Evolutionary conservation across 1,284 basidiomycete species (phyloP).

Genomic region (Papiliotrema nemorosa): DNA sequence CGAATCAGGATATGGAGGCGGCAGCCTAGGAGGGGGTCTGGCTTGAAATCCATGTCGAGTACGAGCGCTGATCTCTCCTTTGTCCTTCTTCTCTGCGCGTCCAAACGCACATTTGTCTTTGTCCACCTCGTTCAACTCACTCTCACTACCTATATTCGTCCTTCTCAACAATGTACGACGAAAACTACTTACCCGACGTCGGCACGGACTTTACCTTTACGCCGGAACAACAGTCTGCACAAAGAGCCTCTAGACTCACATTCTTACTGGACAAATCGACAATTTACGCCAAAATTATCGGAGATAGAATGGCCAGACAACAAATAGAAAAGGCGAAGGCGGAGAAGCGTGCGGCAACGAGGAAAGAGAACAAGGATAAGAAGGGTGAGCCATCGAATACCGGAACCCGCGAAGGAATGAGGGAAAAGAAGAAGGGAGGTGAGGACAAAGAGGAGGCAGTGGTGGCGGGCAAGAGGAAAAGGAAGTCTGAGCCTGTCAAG

Average conservation of each 20-base stretch:
- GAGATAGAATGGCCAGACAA: constrained; percentile 50
- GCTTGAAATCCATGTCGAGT: too few species aligned
- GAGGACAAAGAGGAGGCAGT: constrained; percentile 18
- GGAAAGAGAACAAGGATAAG: constrained; percentile 47
- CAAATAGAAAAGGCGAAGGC: constrained; percentile 44
- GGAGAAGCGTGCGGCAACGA: constrained; percentile 36
- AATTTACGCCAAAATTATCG: constrained; percentile 50
- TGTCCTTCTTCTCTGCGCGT: constrained; percentile 9
- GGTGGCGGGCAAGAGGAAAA: constrained; percentile 16
- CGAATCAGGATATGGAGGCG: not conserved
- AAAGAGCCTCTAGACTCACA: constrained; percentile 30
- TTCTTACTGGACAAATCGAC: constrained; percentile 48
- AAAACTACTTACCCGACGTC: too few species aligned
- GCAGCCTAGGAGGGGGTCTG: too few species aligned
- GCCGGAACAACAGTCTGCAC: constrained; percentile 27
- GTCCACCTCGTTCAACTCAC: not conserved
- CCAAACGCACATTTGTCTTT: not conserved
- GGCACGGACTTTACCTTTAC: too few species aligned
- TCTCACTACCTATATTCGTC: constrained; percentile 2
- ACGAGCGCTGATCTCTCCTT: constrained; percentile 11
- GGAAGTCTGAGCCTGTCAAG: not conserved
- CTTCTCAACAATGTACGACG: not conserved
- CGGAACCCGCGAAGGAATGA: constrained; percentile 10
- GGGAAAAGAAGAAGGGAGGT: constrained; percentile 16
- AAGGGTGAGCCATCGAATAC: constrained; percentile 7